These are phyloP conservation scores for Kuraishia piskuri DNA, from an alignment of 805 yeast species.

Conservation along the genomic window DNA sequence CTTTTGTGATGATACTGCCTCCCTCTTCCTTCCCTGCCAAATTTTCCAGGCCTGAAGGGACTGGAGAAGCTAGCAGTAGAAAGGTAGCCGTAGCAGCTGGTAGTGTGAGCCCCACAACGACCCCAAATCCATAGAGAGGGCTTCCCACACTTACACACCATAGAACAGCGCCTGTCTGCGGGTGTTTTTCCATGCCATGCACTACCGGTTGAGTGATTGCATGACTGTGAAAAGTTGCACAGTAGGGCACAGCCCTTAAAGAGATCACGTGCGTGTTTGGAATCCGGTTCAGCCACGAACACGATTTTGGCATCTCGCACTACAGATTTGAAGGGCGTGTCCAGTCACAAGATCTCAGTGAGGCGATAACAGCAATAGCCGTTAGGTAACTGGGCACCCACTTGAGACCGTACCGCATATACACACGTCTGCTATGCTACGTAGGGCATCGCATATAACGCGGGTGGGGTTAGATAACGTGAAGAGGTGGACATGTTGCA, in stretches of 20 bases:
- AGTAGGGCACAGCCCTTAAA: background rate
- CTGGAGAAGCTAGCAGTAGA: too few species aligned
- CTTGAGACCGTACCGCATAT: background rate
- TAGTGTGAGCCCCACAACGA: background rate
- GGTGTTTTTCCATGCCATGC: background rate
- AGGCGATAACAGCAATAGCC: background rate
- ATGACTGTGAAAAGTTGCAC: background rate
- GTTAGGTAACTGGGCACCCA: too few species aligned
- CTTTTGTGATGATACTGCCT: background rate
- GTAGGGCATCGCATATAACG: background rate
- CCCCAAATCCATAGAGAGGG: background rate
- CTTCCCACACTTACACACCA: background rate
- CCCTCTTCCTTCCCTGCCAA: background rate
- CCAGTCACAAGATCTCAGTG: background rate
- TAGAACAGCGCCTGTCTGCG: background rate
- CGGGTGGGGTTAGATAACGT: background rate
- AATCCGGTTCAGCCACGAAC: background rate
- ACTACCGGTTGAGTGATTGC: background rate
- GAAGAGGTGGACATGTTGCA: background rate
- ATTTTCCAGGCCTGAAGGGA: background rate
- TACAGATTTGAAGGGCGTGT: background rate
- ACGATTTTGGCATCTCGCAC: background rate
- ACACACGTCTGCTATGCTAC: background rate
- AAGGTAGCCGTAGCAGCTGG: background rate
- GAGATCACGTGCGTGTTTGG: background rate